Percentiles rank a stretch among this genome's conserved stretches.
Evolutionary conservation across 2,329 filamentous ascomycete species (phyloP).

Genomic region (Sarocladium strictum): DNA sequence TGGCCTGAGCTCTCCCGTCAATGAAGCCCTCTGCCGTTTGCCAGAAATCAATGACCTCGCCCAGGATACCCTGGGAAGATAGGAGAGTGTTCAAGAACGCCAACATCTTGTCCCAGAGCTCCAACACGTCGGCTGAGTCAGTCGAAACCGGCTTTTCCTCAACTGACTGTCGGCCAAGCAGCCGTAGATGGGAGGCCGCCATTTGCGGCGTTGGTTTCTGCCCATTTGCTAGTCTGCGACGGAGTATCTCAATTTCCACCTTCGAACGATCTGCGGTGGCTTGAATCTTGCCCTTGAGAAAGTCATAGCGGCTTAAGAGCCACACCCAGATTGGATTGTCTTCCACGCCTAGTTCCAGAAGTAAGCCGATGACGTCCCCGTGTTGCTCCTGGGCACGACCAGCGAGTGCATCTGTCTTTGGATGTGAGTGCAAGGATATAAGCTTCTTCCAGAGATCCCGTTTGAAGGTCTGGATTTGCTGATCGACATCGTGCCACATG

Average conservation of each 20-base stretch:
- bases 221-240: conserved; percentile 68
- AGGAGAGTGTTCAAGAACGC: conserved; percentile 68
- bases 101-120: conserved; percentile 88
- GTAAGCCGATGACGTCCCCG: conserved; percentile 81
- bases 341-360: conserved; percentile 90
- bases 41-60: conserved; percentile 91
- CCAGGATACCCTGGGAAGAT: conserved; percentile 73
- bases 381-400: conserved; percentile 70
- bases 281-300: conserved; percentile 80
- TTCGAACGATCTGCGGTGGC: conserved; percentile 77
- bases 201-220: conserved; percentile 65
- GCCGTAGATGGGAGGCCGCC: conserved; percentile 70
- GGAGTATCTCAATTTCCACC: conserved; percentile 86
- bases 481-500: conserved; percentile 92
- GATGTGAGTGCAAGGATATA: conserved; percentile 56
- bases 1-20: conserved; percentile 73
- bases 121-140: conserved; percentile 76
- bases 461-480: conserved; percentile 82
- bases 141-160: conserved; percentile 57
- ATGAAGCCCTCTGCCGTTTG: conserved; percentile 87
- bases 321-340: conserved; percentile 97
- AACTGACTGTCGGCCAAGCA: conserved; percentile 61
- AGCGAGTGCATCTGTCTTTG: conserved; percentile 39
- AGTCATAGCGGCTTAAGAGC: conserved; percentile 84
- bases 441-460: conserved; percentile 82